Conservation (phyloP, 1,139 yeast species). For the Schizosaccharomyces versatilis region DNA sequence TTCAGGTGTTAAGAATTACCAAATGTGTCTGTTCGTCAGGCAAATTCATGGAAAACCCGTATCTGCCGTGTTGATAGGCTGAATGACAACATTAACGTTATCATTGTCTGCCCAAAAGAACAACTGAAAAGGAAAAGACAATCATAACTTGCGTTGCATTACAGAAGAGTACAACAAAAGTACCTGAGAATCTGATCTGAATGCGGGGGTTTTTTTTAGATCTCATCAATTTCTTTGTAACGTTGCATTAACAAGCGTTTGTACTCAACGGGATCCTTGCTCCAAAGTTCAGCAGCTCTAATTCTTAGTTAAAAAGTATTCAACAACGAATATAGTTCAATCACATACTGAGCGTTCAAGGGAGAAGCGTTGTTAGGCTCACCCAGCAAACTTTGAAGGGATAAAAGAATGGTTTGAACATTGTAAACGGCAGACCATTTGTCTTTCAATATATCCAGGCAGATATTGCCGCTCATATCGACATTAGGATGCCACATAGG, state of each 20-base stretch:
- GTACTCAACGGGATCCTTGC: constrained; percentile 23
- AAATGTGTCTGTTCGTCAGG: too few species aligned
- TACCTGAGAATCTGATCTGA: background rate
- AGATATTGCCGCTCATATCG: constrained; percentile 15
- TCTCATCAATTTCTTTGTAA: constrained; percentile 24
- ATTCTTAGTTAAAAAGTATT: background rate
- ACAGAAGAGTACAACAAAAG: background rate
- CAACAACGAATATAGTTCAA: background rate
- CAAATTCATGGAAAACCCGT: too few species aligned
- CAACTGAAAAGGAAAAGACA: background rate
- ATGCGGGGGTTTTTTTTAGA: background rate
- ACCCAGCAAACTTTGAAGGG: constrained; percentile 35
- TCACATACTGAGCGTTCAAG: constrained; percentile 23
- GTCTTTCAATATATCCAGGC: constrained; percentile 27
- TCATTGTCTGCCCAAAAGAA: too few species aligned
- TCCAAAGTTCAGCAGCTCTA: constrained; percentile 11
- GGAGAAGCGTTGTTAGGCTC: constrained; percentile 35
- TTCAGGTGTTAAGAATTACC: too few species aligned
- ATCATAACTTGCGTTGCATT: background rate
- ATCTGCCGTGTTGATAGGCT: too few species aligned
- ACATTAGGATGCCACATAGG: constrained; percentile 51
- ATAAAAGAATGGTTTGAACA: constrained; percentile 35
- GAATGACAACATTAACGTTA: too few species aligned
- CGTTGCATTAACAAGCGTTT: constrained; percentile 25
- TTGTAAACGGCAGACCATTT: constrained; percentile 55